Percentiles rank a stretch among this genome's conserved stretches.
Conservation (phyloP, 257 asterid species). For the Penstemon davidsonii region DNA sequence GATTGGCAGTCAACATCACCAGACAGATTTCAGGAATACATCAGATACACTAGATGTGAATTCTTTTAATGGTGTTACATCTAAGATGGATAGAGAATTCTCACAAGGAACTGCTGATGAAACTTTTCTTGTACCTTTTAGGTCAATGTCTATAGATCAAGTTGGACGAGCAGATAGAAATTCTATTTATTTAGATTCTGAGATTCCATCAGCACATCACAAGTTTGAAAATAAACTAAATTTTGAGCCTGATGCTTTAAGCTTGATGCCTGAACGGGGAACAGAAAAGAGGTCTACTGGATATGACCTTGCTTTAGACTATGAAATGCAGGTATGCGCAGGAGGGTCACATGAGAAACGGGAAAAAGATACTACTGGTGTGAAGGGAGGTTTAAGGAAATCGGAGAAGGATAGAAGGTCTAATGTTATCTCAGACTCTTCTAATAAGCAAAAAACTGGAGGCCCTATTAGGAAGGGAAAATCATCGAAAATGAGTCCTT, state of each 20-base stretch:
- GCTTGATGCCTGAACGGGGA: slow-evolving; percentile 80
- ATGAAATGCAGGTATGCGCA: slow-evolving; percentile 72
- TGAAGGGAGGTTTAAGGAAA: slow-evolving; percentile 49
- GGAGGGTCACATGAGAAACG: slow-evolving; percentile 47
- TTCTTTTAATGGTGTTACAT: slow-evolving; percentile 40
- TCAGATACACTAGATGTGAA: slow-evolving; percentile 52
- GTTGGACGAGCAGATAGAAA: slow-evolving; percentile 54
- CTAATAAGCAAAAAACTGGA: slow-evolving; percentile 63
- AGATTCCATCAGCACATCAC: slow-evolving; percentile 54
- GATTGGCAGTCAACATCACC: slow-evolving; percentile 45
- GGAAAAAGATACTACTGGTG: slow-evolving; percentile 38
- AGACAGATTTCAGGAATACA: slow-evolving; percentile 42
- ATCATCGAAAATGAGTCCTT: slow-evolving; percentile 64
- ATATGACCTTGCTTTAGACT: slow-evolving; percentile 70
- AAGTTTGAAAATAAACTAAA: slow-evolving; percentile 47
- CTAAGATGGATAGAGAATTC: slow-evolving; percentile 44
- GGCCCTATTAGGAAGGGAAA: slow-evolving; percentile 77
- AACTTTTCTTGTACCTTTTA: slow-evolving; percentile 68
- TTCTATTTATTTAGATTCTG: slow-evolving; percentile 70
- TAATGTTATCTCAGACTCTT: slow-evolving; percentile 47
- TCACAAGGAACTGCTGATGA: slow-evolving; percentile 67
- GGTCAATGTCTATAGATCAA: slow-evolving; percentile 68
- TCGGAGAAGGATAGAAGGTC: slow-evolving; percentile 59
- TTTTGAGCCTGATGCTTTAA: slow-evolving; percentile 83
- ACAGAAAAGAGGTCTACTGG: slow-evolving; percentile 54